Evolutionary conservation across 371 early-diverging fungal species (phyloP).

Genomic region (Polyrhizophydium stewartii): DNA sequence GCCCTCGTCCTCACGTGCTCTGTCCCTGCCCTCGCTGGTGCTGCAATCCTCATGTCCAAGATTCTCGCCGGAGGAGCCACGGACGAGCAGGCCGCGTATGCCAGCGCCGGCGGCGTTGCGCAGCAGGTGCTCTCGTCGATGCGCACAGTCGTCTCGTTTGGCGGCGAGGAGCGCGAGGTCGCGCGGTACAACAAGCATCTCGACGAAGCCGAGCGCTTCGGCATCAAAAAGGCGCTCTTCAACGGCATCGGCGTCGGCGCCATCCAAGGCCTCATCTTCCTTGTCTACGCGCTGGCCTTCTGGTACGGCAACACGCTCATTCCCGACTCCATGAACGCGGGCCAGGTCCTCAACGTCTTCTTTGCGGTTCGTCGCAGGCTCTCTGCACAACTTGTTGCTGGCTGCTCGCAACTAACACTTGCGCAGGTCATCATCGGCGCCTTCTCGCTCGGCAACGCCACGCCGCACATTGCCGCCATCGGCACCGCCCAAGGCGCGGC

Average conservation of each 20-base stretch:
- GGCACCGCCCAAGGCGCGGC: slow-evolving; percentile 63
- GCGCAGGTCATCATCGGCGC: too few relatives aligned
- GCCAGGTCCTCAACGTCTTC: slow-evolving; percentile 44
- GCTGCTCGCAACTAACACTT: too few relatives aligned
- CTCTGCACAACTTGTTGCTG: too few relatives aligned
- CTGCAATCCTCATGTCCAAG: slow-evolving; percentile 22
- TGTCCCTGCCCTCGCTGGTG: slow-evolving; percentile 43
- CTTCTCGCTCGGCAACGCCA: slow-evolving; percentile 73
- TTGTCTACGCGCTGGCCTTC: slow-evolving; percentile 37
- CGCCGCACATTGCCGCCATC: slow-evolving; percentile 75
- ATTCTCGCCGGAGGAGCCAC: slow-evolving; percentile 2
- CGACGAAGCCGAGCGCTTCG: slow-evolving; percentile 55
- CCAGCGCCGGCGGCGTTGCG: slow-evolving; percentile 69
- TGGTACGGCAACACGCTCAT: slow-evolving; percentile 71
- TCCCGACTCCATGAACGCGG: slow-evolving; percentile 67
- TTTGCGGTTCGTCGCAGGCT: too few relatives aligned
- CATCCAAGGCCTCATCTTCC: not conserved
- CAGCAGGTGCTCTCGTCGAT: slow-evolving; percentile 70
- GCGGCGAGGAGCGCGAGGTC: slow-evolving; percentile 54
- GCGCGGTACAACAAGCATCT: slow-evolving; percentile 46
- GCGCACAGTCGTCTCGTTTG: slow-evolving; percentile 76
- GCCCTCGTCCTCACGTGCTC: slow-evolving; percentile 76
- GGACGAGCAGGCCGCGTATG: slow-evolving; percentile 56
- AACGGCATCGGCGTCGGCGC: slow-evolving; percentile 32
- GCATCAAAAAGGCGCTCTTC: slow-evolving; percentile 55